Base-by-base conservation (phyloP, 108 stramenopile species). In the Skeletonema potamos region DNA sequence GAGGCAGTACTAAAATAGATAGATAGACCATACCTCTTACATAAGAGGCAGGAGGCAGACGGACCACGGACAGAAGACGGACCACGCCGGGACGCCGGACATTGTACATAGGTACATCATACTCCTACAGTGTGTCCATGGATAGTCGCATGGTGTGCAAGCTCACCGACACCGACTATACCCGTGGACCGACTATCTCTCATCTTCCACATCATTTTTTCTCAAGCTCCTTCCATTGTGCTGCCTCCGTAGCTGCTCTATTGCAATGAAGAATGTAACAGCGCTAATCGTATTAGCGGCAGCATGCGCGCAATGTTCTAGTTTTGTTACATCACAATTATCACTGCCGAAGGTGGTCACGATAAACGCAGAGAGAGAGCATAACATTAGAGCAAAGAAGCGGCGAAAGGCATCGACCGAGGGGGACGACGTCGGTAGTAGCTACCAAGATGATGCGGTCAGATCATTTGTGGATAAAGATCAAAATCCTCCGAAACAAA, bases 401-500 rank as follows among this genome's bases (percentile, higher is more conserved):
- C 4, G 7, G 7, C 4, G 48, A 22, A 51, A 51, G 22, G 22
- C 9, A 51, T 51, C 39, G 15, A n/a, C 48, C 48, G 48, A 51
- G 22, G 48, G 22, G 18, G 22, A 51, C 48, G 48, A 51, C 48
- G 22, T 24, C 6, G 22, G 22, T 22, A 51, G 8, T 51, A 51
- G 8, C 22, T 1, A 2, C 5, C 6, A 22, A 20, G 43, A n/a
- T 44, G 48, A 51, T 41, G 39, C 39, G 15, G 18, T 22, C 20
- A 8, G 0, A 51, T 24, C 20, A 41, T n/a, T n/a, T 48, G 15
- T 48, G 17, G 48, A 51, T 22, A 8, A 0, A 4, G 48, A 51
- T 22, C 48, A 51, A 51, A 51, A 22, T 20, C 22, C 48, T 36
- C 73, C 64, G 26, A 55, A 41, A 2, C 54, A 37, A 59, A 63